Evolutionary conservation across 148 eudicot genomes (phyloP).

Genomic region (Vaccinium darrowii): DNA sequence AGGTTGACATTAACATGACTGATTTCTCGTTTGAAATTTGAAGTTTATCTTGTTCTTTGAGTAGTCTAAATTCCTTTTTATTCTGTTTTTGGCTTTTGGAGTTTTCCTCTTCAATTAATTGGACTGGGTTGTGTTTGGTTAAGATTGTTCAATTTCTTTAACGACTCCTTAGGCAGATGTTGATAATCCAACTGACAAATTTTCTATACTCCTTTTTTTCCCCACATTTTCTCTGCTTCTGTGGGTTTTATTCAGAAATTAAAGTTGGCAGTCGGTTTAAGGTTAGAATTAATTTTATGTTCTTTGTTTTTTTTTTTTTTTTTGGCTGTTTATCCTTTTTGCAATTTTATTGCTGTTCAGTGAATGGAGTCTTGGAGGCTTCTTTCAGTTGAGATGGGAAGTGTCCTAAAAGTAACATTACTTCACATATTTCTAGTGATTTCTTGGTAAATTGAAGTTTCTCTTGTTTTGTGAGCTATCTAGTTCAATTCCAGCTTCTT

Average conservation of each 20-base stretch:
- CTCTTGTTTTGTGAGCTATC: background rate
- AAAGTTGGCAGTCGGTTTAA: background rate
- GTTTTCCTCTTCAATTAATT: background rate
- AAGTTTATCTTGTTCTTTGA: background rate
- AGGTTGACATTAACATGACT: background rate
- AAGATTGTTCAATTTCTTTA: background rate
- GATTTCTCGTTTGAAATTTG: background rate
- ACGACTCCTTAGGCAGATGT: background rate
- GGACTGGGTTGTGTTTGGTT: background rate
- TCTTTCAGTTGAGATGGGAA: background rate
- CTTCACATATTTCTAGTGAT: background rate
- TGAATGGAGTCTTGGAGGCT: background rate
- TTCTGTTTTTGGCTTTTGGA: background rate
- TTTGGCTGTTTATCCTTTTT: background rate
- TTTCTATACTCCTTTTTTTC: background rate
- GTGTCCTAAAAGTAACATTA: background rate
- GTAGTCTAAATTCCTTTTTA: background rate
- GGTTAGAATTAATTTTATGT: background rate
- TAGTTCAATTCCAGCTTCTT: background rate
- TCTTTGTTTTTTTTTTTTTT: background rate
- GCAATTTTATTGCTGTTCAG: background rate
- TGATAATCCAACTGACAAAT: background rate
- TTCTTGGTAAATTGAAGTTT: background rate
- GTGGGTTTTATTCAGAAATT: background rate
- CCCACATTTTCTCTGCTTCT: background rate